phyloP scores from a whole-genome alignment of 2,329 filamentous ascomycete genomes.

The Penicillium sclerotiorum region DNA sequence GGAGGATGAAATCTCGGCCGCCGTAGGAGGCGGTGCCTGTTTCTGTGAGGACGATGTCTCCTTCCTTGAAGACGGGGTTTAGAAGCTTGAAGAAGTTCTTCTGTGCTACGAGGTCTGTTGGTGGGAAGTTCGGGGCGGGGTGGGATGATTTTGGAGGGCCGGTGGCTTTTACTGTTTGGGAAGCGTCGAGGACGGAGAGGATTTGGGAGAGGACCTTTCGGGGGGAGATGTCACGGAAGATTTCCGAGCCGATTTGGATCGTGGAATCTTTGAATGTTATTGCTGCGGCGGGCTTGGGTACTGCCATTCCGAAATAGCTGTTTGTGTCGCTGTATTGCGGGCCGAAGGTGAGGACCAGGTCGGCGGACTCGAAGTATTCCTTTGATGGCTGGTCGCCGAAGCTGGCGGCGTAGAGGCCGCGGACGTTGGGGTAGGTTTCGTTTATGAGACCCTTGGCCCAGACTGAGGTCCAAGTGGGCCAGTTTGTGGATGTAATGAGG shows the following conservation, averaged over 20 bases:
- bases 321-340: constrained; percentile 49
- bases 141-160: constrained; percentile 20
- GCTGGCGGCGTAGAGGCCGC: constrained; percentile 53
- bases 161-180: constrained; percentile 56
- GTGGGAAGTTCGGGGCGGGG: constrained; percentile 42
- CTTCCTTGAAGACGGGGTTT: constrained; percentile 51
- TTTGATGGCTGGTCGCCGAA: constrained; percentile 38
- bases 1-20: constrained; percentile 54
- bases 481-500: constrained; percentile 47
- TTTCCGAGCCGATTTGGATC: constrained; percentile 73
- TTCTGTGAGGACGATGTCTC: constrained; percentile 61
- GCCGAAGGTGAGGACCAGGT: constrained; percentile 42
- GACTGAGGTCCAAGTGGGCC: constrained; percentile 52
- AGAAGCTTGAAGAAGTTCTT: constrained; percentile 55
- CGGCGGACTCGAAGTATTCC: constrained; percentile 42
- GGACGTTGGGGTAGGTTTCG: constrained; percentile 51
- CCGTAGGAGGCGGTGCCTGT: constrained; percentile 62
- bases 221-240: constrained; percentile 78
- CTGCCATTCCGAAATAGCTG: constrained; percentile 74
- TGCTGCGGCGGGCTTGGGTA: constrained; percentile 72
- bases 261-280: constrained; percentile 80
- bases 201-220: constrained; percentile 75
- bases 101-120: constrained; percentile 47
- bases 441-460: constrained; percentile 57
- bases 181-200: constrained; percentile 61